A percentile compares a stretch with the other conserved stretches of the same genome.
Conservation (phyloP, 306 rosid species). For the Cicer pinnatifidum region DNA sequence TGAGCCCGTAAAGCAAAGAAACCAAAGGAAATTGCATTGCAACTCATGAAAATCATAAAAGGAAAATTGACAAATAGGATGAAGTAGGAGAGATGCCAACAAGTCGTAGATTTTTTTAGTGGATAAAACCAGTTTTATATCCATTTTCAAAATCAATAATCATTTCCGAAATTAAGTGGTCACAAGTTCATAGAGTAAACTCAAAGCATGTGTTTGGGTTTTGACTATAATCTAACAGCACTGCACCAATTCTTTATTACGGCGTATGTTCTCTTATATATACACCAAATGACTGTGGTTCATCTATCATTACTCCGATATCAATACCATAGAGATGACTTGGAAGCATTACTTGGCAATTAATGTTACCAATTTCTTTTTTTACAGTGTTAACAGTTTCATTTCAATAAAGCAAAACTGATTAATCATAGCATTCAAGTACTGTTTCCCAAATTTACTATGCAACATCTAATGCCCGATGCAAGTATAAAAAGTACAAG, state of each 20-base stretch:
- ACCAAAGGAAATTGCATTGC: neutral
- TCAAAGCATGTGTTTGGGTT: neutral
- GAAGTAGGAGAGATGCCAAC: neutral
- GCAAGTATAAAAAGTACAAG: neutral
- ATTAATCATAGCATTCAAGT: neutral
- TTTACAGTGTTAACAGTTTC: too few relatives aligned
- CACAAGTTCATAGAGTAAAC: neutral
- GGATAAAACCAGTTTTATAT: neutral
- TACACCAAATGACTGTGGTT: neutral
- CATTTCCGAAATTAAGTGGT: neutral
- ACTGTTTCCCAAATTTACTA: neutral
- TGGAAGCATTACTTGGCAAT: neutral
- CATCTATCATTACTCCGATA: neutral
- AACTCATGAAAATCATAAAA: neutral
- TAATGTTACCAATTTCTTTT: neutral
- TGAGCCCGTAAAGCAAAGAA: conserved; percentile 12
- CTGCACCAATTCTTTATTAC: neutral
- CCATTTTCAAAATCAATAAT: neutral
- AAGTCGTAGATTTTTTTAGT: neutral
- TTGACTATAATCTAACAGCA: neutral
- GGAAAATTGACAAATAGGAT: neutral
- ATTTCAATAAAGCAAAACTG: too few relatives aligned
- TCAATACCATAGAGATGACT: neutral
- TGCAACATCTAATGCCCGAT: neutral
- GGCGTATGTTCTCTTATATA: neutral